These are phyloP conservation scores for Xylariaceae sp. DNA, from an alignment of 2,329 filamentous ascomycete species.

Conservation along the genomic window DNA sequence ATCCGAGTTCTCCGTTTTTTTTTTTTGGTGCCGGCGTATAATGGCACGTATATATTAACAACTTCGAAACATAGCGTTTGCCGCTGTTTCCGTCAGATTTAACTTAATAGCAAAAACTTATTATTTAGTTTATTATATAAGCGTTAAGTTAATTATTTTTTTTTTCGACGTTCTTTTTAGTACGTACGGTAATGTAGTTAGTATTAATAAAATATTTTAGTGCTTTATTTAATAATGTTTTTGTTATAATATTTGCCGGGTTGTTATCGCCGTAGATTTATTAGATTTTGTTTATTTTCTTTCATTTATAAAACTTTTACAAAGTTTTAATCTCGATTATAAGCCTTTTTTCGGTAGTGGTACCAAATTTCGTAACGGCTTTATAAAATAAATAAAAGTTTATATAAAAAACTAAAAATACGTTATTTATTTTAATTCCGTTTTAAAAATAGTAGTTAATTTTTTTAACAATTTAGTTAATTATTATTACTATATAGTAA, in stretches of 20 bases:
- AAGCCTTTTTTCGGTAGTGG: not conserved
- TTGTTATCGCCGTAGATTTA: slow-evolving; percentile 1
- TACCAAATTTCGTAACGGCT: too few species aligned
- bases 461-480: not conserved
- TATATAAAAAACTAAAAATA: too few species aligned
- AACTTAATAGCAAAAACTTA: not conserved
- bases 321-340: slow-evolving; percentile 4
- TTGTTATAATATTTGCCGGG: not conserved
- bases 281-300: slow-evolving; percentile 1
- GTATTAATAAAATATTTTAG: not conserved
- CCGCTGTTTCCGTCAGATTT: too few species aligned
- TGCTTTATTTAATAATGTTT: not conserved
- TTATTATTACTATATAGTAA: not conserved
- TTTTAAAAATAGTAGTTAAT: too few species aligned
- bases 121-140: not conserved
- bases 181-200: not conserved
- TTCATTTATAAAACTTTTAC: not conserved
- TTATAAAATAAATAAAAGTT: too few species aligned
- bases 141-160: not conserved
- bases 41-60: too few species aligned
- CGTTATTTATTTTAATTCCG: too few species aligned
- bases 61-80: not conserved
- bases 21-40: too few species aligned
- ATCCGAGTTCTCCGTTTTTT: too few species aligned
- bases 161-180: not conserved